A percentile compares a stretch with the other conserved stretches of the same genome.
These are phyloP conservation scores for Lentinus brumalis DNA, from an alignment of 768 basidiomycete species.

Conservation along the genomic window DNA sequence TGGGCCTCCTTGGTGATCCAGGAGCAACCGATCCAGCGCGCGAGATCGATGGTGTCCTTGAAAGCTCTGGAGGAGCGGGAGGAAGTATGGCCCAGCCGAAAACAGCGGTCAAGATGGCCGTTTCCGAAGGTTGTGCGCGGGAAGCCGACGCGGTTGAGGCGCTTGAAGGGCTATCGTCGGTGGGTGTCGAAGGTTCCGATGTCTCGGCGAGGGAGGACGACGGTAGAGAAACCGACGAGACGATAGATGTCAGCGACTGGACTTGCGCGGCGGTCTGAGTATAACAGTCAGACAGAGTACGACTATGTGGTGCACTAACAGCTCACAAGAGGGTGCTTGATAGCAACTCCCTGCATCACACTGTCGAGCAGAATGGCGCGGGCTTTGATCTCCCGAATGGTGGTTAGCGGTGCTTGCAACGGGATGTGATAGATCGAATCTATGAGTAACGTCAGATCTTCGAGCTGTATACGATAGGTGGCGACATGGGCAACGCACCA, in stretches of 20 bases:
- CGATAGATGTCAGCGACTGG: slow-evolving; percentile 49
- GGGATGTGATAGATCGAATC: slow-evolving; percentile 78
- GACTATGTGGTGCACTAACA: neutral
- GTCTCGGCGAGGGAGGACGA: slow-evolving; percentile 4
- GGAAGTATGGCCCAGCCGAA: slow-evolving; percentile 52
- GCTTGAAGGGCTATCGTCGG: neutral
- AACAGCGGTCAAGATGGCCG: slow-evolving; percentile 43
- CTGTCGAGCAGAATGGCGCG: slow-evolving; percentile 56
- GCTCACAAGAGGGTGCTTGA: slow-evolving; percentile 76
- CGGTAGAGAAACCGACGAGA: slow-evolving; percentile 33
- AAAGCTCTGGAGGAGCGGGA: slow-evolving; percentile 19
- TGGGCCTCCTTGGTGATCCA: slow-evolving; percentile 32
- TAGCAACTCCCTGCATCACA: slow-evolving; percentile 51
- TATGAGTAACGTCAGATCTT: slow-evolving; percentile 25
- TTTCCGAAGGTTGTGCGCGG: slow-evolving; percentile 35
- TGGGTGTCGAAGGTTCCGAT: slow-evolving; percentile 6
- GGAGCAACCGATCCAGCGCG: slow-evolving; percentile 30
- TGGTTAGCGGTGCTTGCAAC: slow-evolving; percentile 63
- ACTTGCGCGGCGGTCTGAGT: slow-evolving; percentile 60
- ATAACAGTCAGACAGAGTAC: neutral
- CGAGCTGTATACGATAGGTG: slow-evolving; percentile 7
- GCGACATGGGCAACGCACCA: slow-evolving; percentile 45
- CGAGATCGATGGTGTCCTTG: slow-evolving; percentile 22
- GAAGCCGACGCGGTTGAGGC: slow-evolving; percentile 2
- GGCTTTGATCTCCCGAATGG: slow-evolving; percentile 60